A percentile compares a stretch with the other conserved stretches of the same genome.
phyloP scores from a whole-genome alignment of 345 rosid genomes.

The Sonneratia caseolaris region DNA sequence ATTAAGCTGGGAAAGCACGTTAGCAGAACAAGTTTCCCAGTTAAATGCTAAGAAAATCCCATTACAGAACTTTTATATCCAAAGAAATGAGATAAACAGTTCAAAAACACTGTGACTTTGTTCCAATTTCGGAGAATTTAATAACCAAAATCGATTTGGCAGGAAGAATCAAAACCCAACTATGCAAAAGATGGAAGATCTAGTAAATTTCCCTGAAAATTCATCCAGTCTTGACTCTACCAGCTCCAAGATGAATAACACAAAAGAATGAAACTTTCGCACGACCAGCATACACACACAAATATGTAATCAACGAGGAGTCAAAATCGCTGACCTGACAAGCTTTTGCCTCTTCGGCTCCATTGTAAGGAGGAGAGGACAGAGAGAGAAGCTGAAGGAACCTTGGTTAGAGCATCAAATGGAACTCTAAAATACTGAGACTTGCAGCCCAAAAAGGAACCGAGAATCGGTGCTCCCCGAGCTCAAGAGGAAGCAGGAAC shows the following conservation, averaged over 20 bases:
- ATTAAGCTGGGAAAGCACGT: not conserved
- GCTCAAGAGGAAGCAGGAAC: not conserved
- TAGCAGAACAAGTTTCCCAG: too few species aligned
- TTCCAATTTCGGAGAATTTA: not conserved
- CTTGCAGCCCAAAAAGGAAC: not conserved
- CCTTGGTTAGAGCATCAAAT: not conserved
- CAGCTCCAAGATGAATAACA: not conserved
- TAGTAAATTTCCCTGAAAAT: not conserved
- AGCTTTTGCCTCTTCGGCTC: conserved; percentile 52
- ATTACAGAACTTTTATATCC: too few species aligned
- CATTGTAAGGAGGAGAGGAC: conserved; percentile 17
- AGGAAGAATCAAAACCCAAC: not conserved
- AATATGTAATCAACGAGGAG: conserved; percentile 1
- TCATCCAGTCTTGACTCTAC: not conserved
- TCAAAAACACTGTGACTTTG: not conserved
- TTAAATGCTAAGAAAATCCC: not conserved
- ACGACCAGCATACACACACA: not conserved
- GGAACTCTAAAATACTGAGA: too few species aligned
- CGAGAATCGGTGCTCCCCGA: not conserved
- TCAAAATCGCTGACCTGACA: conserved; percentile 28
- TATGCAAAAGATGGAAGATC: not conserved
- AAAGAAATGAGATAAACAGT: too few species aligned
- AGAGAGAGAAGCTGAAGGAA: not conserved
- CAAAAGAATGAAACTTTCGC: not conserved
- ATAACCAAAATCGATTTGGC: not conserved